These are phyloP conservation scores for Plenodomus biglobosus DNA, from an alignment of 2,329 filamentous ascomycete genomes.

Conservation along the genomic window DNA sequence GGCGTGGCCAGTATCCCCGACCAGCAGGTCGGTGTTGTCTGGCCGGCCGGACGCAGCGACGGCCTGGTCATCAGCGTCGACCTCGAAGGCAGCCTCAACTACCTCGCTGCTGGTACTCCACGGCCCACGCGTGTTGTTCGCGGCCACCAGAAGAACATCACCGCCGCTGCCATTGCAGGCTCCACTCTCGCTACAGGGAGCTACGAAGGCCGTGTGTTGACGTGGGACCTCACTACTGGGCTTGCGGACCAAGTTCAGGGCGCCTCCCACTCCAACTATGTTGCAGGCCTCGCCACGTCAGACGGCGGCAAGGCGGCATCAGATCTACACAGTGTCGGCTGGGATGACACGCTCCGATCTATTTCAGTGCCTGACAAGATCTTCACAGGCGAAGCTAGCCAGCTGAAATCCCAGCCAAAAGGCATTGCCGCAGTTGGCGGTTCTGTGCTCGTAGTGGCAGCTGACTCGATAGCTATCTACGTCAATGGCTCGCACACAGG, in stretches of 20 bases:
- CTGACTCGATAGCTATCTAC: conserved; percentile 61
- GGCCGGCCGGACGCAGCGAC: conserved; percentile 79
- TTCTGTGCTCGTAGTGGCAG: conserved; percentile 55
- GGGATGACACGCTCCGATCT: conserved; percentile 87
- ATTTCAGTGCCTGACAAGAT: conserved; percentile 74
- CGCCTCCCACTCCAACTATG: conserved; percentile 80
- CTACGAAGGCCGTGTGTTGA: conserved; percentile 83
- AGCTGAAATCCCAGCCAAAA: conserved; percentile 79
- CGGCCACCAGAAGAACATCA: conserved; percentile 91
- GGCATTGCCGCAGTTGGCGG: conserved; percentile 63
- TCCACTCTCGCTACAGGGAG: conserved; percentile 83
- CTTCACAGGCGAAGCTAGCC: conserved; percentile 68
- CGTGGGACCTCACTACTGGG: conserved; percentile 77
- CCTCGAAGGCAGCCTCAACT: conserved; percentile 85
- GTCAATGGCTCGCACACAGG: conserved; percentile 62
- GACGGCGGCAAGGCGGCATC: conserved; percentile 35
- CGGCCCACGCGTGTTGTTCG: conserved; percentile 72
- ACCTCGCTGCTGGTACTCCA: conserved; percentile 71
- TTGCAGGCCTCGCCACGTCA: conserved; percentile 69
- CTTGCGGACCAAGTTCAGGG: conserved; percentile 73
- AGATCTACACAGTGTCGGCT: conserved; percentile 80
- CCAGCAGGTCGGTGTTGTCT: conserved; percentile 94
- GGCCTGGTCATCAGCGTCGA: conserved; percentile 88
- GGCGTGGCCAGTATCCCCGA: conserved; percentile 70
- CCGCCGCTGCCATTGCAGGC: conserved; percentile 65